A percentile compares a stretch with the other conserved stretches of the same genome.
phyloP scores from a whole-genome alignment of 495 filamentous ascomycete species.

The Aspergillus asperescens region DNA sequence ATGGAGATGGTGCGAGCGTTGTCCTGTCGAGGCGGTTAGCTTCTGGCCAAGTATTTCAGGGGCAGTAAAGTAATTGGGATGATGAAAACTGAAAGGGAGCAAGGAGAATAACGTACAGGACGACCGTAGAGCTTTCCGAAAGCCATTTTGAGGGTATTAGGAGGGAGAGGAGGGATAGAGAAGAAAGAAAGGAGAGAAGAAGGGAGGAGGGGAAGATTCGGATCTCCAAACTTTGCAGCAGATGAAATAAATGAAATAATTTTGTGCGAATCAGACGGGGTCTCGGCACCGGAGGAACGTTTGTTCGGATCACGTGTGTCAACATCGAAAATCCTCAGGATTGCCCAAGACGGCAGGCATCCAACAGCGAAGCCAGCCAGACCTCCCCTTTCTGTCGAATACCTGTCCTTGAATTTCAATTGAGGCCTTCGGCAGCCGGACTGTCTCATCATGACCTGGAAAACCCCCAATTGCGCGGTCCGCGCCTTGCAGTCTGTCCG shows the following conservation, averaged over 20 bases:
- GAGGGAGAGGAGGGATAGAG: conserved; percentile 28
- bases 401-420: conserved; percentile 2
- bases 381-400: not conserved
- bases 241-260: conserved; percentile 28
- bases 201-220: conserved; percentile 27
- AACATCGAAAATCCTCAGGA: conserved; percentile 27
- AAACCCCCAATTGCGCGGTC: conserved; percentile 33
- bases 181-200: conserved; percentile 27
- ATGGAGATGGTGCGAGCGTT: conserved; percentile 87
- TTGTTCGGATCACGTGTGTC: conserved; percentile 27
- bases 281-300: conserved; percentile 32
- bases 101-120: conserved; percentile 54
- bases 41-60: not conserved
- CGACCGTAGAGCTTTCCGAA: conserved; percentile 96
- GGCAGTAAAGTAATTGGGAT: not conserved
- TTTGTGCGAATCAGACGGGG: conserved; percentile 34
- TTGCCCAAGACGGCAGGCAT: conserved; percentile 7
- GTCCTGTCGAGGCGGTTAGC: conserved; percentile 47
- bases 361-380: not conserved
- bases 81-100: conserved; percentile 5
- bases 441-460: conserved; percentile 31
- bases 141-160: conserved; percentile 57
- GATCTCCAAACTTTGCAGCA: conserved; percentile 4
- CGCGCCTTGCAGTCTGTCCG: conserved; percentile 38
- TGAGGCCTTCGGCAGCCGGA: conserved; percentile 13